A percentile compares a stretch with the other conserved stretches of the same genome.
These are phyloP conservation scores for Pulveroboletus sp. DNA, from an alignment of 768 basidiomycete genomes.

Conservation along the genomic window DNA sequence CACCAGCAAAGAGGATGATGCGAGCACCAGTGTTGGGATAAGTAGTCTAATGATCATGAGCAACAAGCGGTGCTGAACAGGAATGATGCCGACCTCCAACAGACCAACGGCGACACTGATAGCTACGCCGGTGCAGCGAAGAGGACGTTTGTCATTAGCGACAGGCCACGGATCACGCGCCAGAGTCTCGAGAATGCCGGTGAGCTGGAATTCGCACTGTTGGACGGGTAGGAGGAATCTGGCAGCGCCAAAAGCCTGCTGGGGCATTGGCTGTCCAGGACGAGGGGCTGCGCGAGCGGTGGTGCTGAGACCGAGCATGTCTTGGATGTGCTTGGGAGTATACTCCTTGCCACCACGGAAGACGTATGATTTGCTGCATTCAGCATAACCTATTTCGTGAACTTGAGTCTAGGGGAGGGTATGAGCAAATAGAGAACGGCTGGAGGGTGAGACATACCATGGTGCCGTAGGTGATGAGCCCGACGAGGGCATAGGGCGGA, in stretches of 20 bases:
- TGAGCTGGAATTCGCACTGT: slow-evolving; percentile 95
- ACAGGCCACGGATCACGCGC: slow-evolving; percentile 96
- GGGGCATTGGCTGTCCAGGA: slow-evolving; percentile 77
- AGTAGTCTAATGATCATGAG: slow-evolving; percentile 48
- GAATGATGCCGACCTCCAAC: slow-evolving; percentile 57
- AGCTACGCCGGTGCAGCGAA: slow-evolving; percentile 94
- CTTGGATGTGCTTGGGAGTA: slow-evolving; percentile 91
- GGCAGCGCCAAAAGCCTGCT: slow-evolving; percentile 77
- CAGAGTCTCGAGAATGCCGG: slow-evolving; percentile 84
- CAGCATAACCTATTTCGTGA: slow-evolving; percentile 93
- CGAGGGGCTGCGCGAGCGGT: slow-evolving; percentile 81
- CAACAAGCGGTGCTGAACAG: background rate
- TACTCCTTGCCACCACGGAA: slow-evolving; percentile 99
- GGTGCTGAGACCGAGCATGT: slow-evolving; percentile 85
- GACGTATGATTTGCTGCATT: slow-evolving; percentile 97
- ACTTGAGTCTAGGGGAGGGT: slow-evolving; percentile 81
- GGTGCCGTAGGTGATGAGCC: slow-evolving; percentile 93
- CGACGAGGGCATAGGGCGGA: slow-evolving; percentile 92
- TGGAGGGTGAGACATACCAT: slow-evolving; percentile 58
- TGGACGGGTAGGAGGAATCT: slow-evolving; percentile 89
- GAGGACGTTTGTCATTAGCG: slow-evolving; percentile 85
- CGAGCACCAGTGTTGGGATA: slow-evolving; percentile 95
- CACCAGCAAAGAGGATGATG: slow-evolving; percentile 95
- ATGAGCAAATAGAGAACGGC: background rate
- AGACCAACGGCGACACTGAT: slow-evolving; percentile 90